Evolutionary conservation across 768 basidiomycete genomes (phyloP).

Genomic region (Russula emetica): DNA sequence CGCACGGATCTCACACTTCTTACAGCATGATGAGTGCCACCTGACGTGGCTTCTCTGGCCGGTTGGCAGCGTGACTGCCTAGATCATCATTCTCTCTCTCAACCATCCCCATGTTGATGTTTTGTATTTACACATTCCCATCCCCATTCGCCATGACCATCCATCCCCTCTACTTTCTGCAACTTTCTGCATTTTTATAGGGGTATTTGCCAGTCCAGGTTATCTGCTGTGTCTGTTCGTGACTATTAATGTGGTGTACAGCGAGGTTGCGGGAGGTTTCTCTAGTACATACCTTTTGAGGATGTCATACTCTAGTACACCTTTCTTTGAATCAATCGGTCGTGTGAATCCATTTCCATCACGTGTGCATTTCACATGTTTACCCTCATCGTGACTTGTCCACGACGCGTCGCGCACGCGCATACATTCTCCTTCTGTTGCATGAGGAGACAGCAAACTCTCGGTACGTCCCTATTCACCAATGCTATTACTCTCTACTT

Average conservation of each 20-base stretch:
- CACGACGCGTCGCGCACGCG: conserved; percentile 20
- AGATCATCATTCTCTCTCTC: background rate
- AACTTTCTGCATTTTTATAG: conserved; percentile 25
- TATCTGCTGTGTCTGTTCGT: conserved; percentile 20
- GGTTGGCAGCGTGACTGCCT: background rate
- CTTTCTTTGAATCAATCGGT: background rate
- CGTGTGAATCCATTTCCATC: conserved; percentile 6
- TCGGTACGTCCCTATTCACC: conserved; percentile 41
- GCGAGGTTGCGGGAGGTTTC: background rate
- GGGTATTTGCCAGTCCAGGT: conserved; percentile 24
- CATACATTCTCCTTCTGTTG: conserved; percentile 3
- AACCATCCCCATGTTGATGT: background rate
- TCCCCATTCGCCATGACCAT: background rate
- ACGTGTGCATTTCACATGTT: conserved; percentile 18
- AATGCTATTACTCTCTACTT: background rate
- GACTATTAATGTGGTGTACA: conserved; percentile 17
- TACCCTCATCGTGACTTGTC: conserved; percentile 15
- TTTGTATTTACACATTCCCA: background rate
- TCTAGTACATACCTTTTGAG: conserved; percentile 25
- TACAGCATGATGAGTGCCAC: conserved; percentile 29
- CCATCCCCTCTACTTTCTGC: conserved; percentile 14
- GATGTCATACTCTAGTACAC: conserved; percentile 18
- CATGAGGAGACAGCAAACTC: conserved; percentile 73
- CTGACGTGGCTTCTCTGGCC: background rate
- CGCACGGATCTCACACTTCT: background rate